Conservation (phyloP, 768 basidiomycete genomes). For the Boletus reticuloceps region DNA sequence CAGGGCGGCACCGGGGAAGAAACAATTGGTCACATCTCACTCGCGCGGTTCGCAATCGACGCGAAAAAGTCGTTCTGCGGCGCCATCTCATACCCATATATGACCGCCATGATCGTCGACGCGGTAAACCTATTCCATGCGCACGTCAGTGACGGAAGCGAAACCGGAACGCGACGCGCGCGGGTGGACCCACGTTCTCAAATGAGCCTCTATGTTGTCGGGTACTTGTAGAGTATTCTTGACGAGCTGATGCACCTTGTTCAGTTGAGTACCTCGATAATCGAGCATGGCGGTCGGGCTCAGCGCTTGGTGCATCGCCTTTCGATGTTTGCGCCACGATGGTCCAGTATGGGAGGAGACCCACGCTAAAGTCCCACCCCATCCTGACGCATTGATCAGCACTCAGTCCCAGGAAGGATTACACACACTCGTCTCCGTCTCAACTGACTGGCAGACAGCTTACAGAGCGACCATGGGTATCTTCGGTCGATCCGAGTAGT, state of each 20-base stretch:
- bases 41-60: conserved; percentile 27
- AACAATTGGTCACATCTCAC: conserved; percentile 22
- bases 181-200: conserved; percentile 12
- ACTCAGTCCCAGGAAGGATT: background rate
- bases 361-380: conserved; percentile 40
- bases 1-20: conserved; percentile 30
- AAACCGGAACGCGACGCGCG: too few relatives aligned
- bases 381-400: conserved; percentile 10
- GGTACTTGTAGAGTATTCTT: conserved; percentile 28
- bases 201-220: conserved; percentile 25
- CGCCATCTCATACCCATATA: conserved; percentile 30
- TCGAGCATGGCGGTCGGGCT: conserved; percentile 25
- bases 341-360: conserved; percentile 35
- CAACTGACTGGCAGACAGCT: background rate
- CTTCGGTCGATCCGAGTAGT: conserved; percentile 27
- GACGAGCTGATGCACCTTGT: conserved; percentile 32
- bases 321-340: conserved; percentile 37
- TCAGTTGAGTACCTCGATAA: conserved; percentile 33
- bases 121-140: conserved; percentile 22
- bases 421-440: too few relatives aligned
- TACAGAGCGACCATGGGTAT: conserved; percentile 23
- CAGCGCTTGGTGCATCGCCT: conserved; percentile 37
- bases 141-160: background rate
- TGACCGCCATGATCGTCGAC: conserved; percentile 29
- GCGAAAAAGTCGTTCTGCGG: conserved; percentile 30